Evolutionary conservation across 2,329 filamentous ascomycete genomes (phyloP).

Genomic region (Xylaria digitata): DNA sequence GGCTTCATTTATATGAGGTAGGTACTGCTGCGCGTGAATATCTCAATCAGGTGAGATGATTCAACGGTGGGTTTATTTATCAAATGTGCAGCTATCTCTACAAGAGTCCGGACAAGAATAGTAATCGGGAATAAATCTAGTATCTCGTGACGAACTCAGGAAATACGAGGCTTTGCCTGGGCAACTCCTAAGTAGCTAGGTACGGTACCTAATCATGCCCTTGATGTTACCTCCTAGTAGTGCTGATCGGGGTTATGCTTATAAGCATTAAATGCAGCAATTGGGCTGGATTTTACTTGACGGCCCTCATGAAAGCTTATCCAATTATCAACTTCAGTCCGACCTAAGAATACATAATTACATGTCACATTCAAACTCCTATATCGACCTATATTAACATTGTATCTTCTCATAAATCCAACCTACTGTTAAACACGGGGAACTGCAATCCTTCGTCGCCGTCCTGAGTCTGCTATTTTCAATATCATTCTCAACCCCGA

Average conservation of each 20-base stretch:
- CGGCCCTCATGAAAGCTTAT: background rate
- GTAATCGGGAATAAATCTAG: too few species aligned
- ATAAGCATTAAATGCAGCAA: conserved; percentile 17
- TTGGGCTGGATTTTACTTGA: background rate
- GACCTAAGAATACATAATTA: background rate
- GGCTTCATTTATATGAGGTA: too few species aligned
- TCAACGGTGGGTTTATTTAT: too few species aligned
- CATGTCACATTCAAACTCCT: background rate
- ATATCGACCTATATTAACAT: background rate
- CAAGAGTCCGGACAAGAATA: too few species aligned
- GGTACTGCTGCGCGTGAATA: too few species aligned
- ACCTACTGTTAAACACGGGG: background rate
- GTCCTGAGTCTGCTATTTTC: background rate
- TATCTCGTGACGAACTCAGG: too few species aligned
- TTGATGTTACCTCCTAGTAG: background rate
- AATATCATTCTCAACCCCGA: conserved; percentile 3
- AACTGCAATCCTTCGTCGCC: background rate
- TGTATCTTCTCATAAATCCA: background rate
- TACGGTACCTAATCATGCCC: too few species aligned
- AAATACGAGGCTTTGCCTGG: background rate
- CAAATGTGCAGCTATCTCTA: too few species aligned
- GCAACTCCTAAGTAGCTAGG: background rate
- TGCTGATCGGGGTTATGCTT: conserved; percentile 9
- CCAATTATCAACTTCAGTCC: background rate
- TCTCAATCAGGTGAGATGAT: too few species aligned